phyloP scores from a whole-genome alignment of 2,329 filamentous ascomycete species.

The Huntiella decipiens region DNA sequence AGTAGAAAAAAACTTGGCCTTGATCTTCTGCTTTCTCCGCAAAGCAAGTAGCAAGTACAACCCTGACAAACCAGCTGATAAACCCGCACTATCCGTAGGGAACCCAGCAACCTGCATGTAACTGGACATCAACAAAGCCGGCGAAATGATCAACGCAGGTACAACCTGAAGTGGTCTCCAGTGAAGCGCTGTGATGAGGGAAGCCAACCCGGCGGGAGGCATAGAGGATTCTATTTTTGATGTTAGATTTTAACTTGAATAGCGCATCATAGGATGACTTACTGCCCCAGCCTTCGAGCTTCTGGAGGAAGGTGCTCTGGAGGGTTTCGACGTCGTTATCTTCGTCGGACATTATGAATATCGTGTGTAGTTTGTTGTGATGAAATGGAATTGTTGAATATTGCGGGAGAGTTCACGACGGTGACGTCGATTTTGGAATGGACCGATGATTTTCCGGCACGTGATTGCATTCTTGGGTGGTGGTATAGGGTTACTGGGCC shows the following conservation, averaged over 20 bases:
- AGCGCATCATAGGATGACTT: constrained; percentile 17
- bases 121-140: constrained; percentile 34
- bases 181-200: constrained; percentile 37
- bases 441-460: too few species aligned
- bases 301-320: constrained; percentile 16
- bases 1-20: constrained; percentile 23
- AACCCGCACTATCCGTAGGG: constrained; percentile 35
- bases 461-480: too few species aligned
- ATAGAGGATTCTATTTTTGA: constrained; percentile 28
- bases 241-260: constrained; percentile 2
- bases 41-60: constrained; percentile 37
- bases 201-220: constrained; percentile 35
- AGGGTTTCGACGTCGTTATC: constrained; percentile 1
- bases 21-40: constrained; percentile 24
- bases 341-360: constrained; percentile 2
- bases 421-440: too few species aligned
- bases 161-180: constrained; percentile 34
- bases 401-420: too few species aligned
- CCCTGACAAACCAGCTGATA: constrained; percentile 36
- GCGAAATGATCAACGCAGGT: constrained; percentile 27
- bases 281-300: constrained; percentile 31
- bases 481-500: too few species aligned
- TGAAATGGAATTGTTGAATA: too few species aligned
- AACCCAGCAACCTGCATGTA: constrained; percentile 42
- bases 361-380: too few species aligned